Percentiles rank a stretch among this genome's conserved stretches.
Evolutionary conservation across 1,284 basidiomycete genomes (phyloP).

Genomic region (Trametes hirsuta): DNA sequence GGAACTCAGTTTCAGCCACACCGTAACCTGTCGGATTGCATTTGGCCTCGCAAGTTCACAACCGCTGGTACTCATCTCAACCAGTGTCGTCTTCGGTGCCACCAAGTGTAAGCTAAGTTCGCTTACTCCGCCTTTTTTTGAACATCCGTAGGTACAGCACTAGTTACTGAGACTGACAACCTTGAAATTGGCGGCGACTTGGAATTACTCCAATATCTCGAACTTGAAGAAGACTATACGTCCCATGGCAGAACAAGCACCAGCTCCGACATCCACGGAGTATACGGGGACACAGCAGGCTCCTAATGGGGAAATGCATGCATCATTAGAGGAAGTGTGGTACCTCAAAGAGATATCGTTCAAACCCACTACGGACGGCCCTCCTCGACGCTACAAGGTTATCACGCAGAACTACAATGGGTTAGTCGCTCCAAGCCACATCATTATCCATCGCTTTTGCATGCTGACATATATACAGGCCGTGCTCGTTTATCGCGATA

Average conservation of each 20-base stretch:
- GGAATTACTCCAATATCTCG: not conserved
- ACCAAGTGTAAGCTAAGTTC: too few relatives aligned
- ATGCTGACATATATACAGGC: slow-evolving; percentile 46
- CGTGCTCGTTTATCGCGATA: slow-evolving; percentile 90
- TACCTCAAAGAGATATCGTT: slow-evolving; percentile 73
- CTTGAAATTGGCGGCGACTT: too few relatives aligned
- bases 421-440: slow-evolving; percentile 42
- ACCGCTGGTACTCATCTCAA: too few relatives aligned
- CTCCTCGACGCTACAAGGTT: slow-evolving; percentile 54
- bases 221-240: not conserved
- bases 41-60: too few relatives aligned
- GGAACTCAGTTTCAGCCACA: too few relatives aligned
- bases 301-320: not conserved
- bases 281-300: not conserved
- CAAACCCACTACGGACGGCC: slow-evolving; percentile 38
- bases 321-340: slow-evolving; percentile 64
- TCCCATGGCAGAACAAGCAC: not conserved
- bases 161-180: too few relatives aligned
- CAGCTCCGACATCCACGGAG: not conserved
- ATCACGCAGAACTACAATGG: slow-evolving; percentile 85
- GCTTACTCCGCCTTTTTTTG: too few relatives aligned
- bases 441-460: slow-evolving; percentile 1
- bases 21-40: too few relatives aligned
- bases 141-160: too few relatives aligned
- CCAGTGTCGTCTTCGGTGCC: too few relatives aligned